Evolutionary conservation across 129 eudicot genomes (phyloP).

Genomic region (Scalesia atractyloides): DNA sequence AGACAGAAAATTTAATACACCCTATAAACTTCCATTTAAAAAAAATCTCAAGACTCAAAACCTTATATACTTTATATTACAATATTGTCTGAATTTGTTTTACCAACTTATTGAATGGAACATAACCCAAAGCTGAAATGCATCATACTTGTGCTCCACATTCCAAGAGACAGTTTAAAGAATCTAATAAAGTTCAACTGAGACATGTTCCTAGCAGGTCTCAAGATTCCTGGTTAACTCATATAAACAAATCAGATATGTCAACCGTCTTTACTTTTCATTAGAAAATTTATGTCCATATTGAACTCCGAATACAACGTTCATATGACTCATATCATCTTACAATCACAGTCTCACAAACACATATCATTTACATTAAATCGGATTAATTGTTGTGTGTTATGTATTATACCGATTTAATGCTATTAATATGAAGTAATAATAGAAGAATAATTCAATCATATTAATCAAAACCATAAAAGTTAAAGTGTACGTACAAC

Average conservation of each 20-base stretch:
- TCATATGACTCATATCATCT: not conserved
- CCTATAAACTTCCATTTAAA: too few relatives aligned
- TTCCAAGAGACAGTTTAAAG: slow-evolving; percentile 38
- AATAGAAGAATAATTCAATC: slow-evolving; percentile 1
- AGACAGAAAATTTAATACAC: too few relatives aligned
- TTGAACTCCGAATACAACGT: slow-evolving; percentile 6
- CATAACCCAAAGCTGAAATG: slow-evolving; percentile 32
- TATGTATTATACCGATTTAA: not conserved
- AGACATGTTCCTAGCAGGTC: slow-evolving; percentile 38
- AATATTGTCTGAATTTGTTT: too few relatives aligned
- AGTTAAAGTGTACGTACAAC: not conserved
- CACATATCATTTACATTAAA: not conserved
- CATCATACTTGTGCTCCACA: slow-evolving; percentile 31
- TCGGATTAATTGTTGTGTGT: not conserved
- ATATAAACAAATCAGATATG: slow-evolving; percentile 35
- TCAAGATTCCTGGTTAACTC: slow-evolving; percentile 44
- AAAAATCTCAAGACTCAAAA: too few relatives aligned
- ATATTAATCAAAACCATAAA: slow-evolving; percentile 1
- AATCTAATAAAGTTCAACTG: slow-evolving; percentile 36
- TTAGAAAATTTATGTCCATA: not conserved
- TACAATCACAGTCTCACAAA: not conserved
- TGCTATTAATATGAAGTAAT: not conserved
- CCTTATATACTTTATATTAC: too few relatives aligned
- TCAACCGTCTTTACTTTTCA: slow-evolving; percentile 17
- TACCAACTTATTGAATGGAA: slow-evolving; percentile 16